Percentiles rank a stretch among this genome's conserved stretches.
Conservation (phyloP, 192 early-diverging fungal genomes). For the Borealophlyctis nickersoniae region DNA sequence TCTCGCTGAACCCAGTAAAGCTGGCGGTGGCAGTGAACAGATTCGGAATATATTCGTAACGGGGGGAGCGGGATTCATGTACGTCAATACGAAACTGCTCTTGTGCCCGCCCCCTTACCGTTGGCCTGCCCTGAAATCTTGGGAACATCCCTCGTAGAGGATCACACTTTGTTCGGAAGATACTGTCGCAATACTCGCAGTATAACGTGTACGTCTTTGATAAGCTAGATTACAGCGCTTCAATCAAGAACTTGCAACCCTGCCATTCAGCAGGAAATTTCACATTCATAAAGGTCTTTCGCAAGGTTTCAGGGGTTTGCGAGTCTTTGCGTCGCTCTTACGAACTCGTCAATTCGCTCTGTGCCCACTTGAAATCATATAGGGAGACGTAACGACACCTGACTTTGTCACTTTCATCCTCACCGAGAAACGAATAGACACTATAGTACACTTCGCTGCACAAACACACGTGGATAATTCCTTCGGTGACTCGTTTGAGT, state of each 20-base stretch:
- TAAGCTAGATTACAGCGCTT: conserved; percentile 74
- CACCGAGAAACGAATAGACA: conserved; percentile 60
- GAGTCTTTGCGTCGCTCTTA: background rate
- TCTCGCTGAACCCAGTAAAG: too few relatives aligned
- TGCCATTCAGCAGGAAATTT: conserved; percentile 45
- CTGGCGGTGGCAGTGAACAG: too few relatives aligned
- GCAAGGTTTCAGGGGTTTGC: background rate
- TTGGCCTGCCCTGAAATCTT: background rate
- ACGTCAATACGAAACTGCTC: too few relatives aligned
- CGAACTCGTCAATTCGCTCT: background rate
- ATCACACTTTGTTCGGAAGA: conserved; percentile 53
- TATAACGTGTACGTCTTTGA: conserved; percentile 62
- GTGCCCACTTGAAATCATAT: background rate
- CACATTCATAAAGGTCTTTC: conserved; percentile 56
- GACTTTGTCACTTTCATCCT: conserved; percentile 61
- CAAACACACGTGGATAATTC: conserved; percentile 80
- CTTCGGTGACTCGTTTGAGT: conserved; percentile 75
- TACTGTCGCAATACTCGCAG: conserved; percentile 59
- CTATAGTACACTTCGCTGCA: conserved; percentile 71
- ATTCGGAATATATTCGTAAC: conserved; percentile 65
- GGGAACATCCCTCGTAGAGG: conserved; percentile 43
- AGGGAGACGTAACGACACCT: conserved; percentile 64
- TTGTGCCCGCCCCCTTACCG: too few relatives aligned
- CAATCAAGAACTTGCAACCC: conserved; percentile 49
- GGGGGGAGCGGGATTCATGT: conserved; percentile 81